phyloP scores from a whole-genome alignment of 169 alveolate species.

The Eimeria necatrix region DNA sequence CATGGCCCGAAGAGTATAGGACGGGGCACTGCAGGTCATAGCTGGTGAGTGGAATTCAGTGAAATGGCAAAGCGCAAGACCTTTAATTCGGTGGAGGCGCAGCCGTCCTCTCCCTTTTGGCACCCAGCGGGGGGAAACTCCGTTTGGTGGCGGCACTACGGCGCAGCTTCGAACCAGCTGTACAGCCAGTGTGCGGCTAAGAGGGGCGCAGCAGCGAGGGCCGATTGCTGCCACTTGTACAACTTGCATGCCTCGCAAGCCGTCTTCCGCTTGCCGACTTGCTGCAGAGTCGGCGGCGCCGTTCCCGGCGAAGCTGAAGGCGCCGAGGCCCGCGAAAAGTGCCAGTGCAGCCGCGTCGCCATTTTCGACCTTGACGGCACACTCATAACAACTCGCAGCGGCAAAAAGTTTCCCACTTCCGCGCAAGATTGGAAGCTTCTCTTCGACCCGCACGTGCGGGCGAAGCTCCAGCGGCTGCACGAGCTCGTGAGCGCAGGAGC shows the following conservation, averaged over 20 bases:
- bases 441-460: background rate
- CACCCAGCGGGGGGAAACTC: conserved; percentile 67
- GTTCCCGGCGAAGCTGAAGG: background rate
- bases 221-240: conserved; percentile 46
- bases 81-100: background rate
- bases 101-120: conserved; percentile 47
- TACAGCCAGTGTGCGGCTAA: background rate
- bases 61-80: background rate
- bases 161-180: background rate
- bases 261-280: conserved; percentile 29
- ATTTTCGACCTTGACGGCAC: conserved; percentile 82
- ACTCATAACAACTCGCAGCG: conserved; percentile 81
- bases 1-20: no score
- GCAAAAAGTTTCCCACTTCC: conserved; percentile 74
- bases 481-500: conserved; percentile 38
- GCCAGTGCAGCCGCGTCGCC: conserved; percentile 75
- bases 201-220: background rate
- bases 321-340: background rate
- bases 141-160: conserved; percentile 59
- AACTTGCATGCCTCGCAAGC: conserved; percentile 59
- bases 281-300: conserved; percentile 26
- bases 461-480: conserved; percentile 46
- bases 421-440: conserved; percentile 78
- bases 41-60: background rate
- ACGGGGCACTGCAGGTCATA: no score